Evolutionary conservation across 345 rosid genomes (phyloP), one percentile per base, ranked within the genome.

Genomic region (Carallia pectinifolia): DNA sequence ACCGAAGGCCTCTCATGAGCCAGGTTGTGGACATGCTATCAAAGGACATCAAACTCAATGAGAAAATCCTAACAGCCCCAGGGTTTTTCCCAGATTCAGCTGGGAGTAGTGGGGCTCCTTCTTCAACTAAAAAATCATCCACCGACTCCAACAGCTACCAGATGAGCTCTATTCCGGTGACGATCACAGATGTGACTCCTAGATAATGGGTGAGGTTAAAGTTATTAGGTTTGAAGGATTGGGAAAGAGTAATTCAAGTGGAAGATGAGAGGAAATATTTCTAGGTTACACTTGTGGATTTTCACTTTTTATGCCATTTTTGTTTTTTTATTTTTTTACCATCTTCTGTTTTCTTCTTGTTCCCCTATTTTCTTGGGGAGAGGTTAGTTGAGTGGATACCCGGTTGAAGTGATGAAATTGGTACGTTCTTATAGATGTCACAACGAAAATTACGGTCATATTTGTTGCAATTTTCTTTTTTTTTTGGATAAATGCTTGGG

Each of bases 1-100:
- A 39, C 65, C 84, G 87, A 38, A 83, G 95, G 71, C 95, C 91
- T 1, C 10, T 39, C 40, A 87, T 85, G 91, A 81, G 87, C 75
- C 89, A 87, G 80, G 95, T 89, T 37, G 79, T 85, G 1, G 79
- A 85, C 36, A 89, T 89, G 95, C 86, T 89, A 10, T 73, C 88
- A 0, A 85, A 50, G 77, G 70, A 81, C 30, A 79, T 80, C 18
- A 76, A 74, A 58, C 75, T 89, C 58, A 84, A 87, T 2, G 95
- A 89, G 56, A 75, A 79, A 63, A 73, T 72, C 36, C 83, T 89
- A 53, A 80, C 85, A 6, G 77, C 91, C 2, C 95, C 95, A 0
- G 91, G 95, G 55, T 80, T 80, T 80, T 87, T 85, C 76, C 80
- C 68, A 29, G 84, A 67, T 61, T 73, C 79, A 1, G 65, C 16